These are phyloP conservation scores for Astrephomene gubernaculifera DNA, from an alignment of 139 green algal genomes.

Conservation along the genomic window DNA sequence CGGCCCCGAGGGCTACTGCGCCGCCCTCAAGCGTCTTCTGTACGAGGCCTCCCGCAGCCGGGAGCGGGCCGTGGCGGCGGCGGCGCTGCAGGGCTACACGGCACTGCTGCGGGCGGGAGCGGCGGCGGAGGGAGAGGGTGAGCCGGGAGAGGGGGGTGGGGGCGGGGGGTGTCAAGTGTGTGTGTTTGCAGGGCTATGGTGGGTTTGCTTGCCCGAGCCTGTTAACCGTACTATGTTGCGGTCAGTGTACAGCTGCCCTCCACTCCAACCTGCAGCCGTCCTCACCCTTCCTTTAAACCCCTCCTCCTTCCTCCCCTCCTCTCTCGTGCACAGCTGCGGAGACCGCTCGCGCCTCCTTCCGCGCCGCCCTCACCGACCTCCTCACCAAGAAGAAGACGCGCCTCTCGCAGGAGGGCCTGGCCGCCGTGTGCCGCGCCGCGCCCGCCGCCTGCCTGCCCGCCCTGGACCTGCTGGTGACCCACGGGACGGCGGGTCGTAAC, in stretches of 20 bases:
- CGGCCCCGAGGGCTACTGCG: constrained; percentile 19
- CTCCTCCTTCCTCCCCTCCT: neutral
- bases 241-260: no score
- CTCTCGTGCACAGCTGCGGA: neutral
- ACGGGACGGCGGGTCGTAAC: neutral
- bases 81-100: constrained; percentile 51
- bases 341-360: constrained; percentile 25
- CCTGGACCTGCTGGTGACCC: constrained; percentile 3
- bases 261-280: no score
- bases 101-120: constrained; percentile 42
- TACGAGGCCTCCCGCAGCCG: constrained; percentile 66
- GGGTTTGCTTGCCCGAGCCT: no score
- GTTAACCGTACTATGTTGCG: no score
- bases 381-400: constrained; percentile 73
- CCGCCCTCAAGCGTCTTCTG: constrained; percentile 51
- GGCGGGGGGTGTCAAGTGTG: no score
- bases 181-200: no score
- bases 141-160: neutral
- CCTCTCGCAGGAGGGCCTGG: constrained; percentile 44
- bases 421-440: neutral
- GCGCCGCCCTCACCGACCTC: constrained; percentile 60
- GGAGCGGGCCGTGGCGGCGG: constrained; percentile 49
- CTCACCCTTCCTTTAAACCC: no score
- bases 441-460: constrained; percentile 7
- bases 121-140: constrained; percentile 11